A percentile compares a stretch with the other conserved stretches of the same genome.
phyloP scores from a whole-genome alignment of 345 rosid species.

The Euphorbia lathyris region DNA sequence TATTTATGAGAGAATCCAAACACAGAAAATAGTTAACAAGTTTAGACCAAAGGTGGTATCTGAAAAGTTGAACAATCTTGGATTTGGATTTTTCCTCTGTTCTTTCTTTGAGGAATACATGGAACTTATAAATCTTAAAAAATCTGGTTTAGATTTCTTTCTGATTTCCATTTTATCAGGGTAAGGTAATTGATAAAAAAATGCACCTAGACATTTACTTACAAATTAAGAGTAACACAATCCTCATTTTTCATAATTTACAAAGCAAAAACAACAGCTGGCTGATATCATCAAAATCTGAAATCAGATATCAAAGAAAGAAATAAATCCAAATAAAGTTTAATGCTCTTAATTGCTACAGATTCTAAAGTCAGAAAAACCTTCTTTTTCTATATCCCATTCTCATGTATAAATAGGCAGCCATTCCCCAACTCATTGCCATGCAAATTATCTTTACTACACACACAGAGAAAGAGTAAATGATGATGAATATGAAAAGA shows the following conservation, averaged over 20 bases:
- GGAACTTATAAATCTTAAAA: not conserved
- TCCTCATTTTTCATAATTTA: conserved; percentile 3
- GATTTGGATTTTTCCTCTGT: not conserved
- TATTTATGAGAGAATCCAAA: not conserved
- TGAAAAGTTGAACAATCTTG: not conserved
- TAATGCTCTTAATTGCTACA: conserved; percentile 20
- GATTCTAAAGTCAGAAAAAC: not conserved
- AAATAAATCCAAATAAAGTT: conserved; percentile 19
- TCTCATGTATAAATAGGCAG: too few relatives aligned
- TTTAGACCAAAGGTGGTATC: not conserved
- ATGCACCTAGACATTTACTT: not conserved
- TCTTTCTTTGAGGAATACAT: not conserved
- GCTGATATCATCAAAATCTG: conserved; percentile 10
- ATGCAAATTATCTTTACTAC: not conserved
- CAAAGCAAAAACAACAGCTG: not conserved
- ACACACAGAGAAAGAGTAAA: not conserved
- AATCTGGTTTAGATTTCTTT: conserved; percentile 1
- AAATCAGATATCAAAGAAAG: conserved; percentile 10
- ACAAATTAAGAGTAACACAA: conserved; percentile 10
- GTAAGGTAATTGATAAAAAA: not conserved
- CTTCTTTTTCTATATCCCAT: not conserved
- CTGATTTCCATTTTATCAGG: not conserved
- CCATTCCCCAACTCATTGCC: not conserved
- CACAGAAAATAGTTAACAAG: not conserved
- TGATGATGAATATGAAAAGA: not conserved